Base-by-base conservation (phyloP, 495 filamentous ascomycete species). In the Acidomyces sp. region DNA sequence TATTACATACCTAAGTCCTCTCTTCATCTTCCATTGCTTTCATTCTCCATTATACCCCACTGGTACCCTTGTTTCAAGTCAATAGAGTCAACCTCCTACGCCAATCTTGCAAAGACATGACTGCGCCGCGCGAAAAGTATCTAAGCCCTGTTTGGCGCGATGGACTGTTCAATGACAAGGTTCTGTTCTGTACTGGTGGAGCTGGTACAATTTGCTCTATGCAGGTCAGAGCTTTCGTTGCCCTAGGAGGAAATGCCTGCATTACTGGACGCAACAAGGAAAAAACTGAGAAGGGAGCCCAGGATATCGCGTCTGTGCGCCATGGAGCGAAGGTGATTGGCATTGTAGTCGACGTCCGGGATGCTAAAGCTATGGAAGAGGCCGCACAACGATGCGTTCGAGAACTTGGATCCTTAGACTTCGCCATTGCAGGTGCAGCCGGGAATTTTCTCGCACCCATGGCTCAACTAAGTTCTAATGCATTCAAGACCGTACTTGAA, bases 391-490 rank as follows among this genome's bases (percentile, higher is more conserved):
- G 68, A 39, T 93, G 85, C 52, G 77, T 77, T 2, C 66, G 72
- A 44, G 84, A 96, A 56, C 64, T 97, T 6, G 90, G 90, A 1
- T 65, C 67, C 1, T 83, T 97, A 37, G 90, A 97, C 58, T 96
- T 73, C 58, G 84, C 92, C n/a, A 86, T 97, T 57, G 87, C 87
- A 26, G 90, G 90, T 35, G 90, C 90, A 21, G 90, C 90, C 10
- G 90, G 90, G 24, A 97, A 97, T 61, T 97, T 97, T 68, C 71
- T 97, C 17, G 80, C 88, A 4, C 80, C 88, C 1, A 83, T 96
- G 49, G 65, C 77, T 17, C 78, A 79, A 43, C 70, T 95, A 3
- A 80, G 73, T 1, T 61, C 79, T 31, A 95, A 95, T 55, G 90
- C 83, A 13, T 94, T 97, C 73, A 93, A 86, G 59, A 68, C 82